Percentiles rank a stretch among this genome's conserved stretches.
phyloP scores from a whole-genome alignment of 192 early-diverging fungal species.

The Backusella circina region DNA sequence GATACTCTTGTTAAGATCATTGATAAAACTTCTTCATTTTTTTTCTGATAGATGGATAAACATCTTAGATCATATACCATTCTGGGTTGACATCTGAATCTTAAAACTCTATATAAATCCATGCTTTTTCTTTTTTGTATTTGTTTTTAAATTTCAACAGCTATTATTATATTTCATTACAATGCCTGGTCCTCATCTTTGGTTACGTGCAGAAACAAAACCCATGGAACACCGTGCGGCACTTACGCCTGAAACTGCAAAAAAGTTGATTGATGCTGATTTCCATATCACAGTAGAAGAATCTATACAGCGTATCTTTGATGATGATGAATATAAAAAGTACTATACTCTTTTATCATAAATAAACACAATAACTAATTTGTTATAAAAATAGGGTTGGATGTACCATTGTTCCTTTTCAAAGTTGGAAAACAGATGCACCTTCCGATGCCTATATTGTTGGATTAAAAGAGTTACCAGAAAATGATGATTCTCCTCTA shows the following conservation, averaged over 20 bases:
- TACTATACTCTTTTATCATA: slow-evolving; percentile 28
- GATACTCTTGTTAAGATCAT: background rate
- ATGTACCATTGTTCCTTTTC: slow-evolving; percentile 69
- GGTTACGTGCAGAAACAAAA: slow-evolving; percentile 98
- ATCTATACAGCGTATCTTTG: slow-evolving; percentile 79
- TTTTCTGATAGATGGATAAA: background rate
- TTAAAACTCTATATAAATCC: slow-evolving; percentile 1
- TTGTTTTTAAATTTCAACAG: background rate
- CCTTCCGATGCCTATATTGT: slow-evolving; percentile 90
- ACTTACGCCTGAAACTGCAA: slow-evolving; percentile 79
- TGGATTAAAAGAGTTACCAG: slow-evolving; percentile 95
- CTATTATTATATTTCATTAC: background rate
- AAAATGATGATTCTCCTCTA: slow-evolving; percentile 85
- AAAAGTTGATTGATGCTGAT: slow-evolving; percentile 72
- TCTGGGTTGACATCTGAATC: background rate
- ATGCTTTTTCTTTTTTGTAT: background rate
- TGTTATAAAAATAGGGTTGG: slow-evolving; percentile 49
- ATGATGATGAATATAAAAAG: slow-evolving; percentile 80
- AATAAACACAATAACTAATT: background rate
- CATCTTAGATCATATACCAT: background rate
- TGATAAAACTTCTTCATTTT: background rate
- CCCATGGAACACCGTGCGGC: slow-evolving; percentile 91
- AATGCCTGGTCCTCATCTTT: slow-evolving; percentile 56
- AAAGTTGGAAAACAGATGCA: slow-evolving; percentile 78
- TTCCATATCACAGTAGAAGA: slow-evolving; percentile 90